Base-by-base conservation (phyloP, 805 yeast species). In the Candida takata region DNA sequence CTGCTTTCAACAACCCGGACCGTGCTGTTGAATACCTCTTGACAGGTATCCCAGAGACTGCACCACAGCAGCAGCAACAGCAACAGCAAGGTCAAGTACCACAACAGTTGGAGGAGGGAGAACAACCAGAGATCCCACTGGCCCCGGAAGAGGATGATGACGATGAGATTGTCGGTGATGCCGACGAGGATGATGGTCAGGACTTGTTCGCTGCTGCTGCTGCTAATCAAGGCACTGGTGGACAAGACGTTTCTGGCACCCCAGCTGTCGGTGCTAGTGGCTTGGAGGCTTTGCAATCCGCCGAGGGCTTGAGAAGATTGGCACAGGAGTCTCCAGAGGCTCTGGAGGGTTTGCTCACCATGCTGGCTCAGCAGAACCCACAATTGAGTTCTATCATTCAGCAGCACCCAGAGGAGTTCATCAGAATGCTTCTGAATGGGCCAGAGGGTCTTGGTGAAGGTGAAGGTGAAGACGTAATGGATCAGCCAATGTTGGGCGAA, bases 1-100 rank as follows among this genome's bases (percentile, higher is more conserved):
- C 95, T 12, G 97, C 98, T 2, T 92, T 78, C 65, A 90, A 90
- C 64, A 88, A 92, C 61, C 97, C 98, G 15, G 97, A 90, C 57
- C 78, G 98, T 52, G 98, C 98, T 0, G 97, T 92, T 11, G 98
- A 92, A 58, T 88, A 90, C 58, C 68, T 92, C 34, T 65, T 92
- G 45, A 85, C 88, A 31, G 97, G 97, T 3, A 74, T 90, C 29
- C 95, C 96, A 16, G 90, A 80, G 51, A 57, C 71, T 30, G 41
- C 60, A 43, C 63, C 55, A 13, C 63, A 60, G 31, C 51, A 54
- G 18, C 46, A 52, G 13, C 47, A 48, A 16, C 54, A 49, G 12
- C 49, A 45, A 24, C 40, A 48, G 7, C 63, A 31, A 14, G 3
- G 16, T 8, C 16, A 16, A 11, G 33, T 29, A 12, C 47, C 33